Evolutionary conservation across 2,329 filamentous ascomycete species (phyloP).

Genomic region (Annulohypoxylon truncatum): DNA sequence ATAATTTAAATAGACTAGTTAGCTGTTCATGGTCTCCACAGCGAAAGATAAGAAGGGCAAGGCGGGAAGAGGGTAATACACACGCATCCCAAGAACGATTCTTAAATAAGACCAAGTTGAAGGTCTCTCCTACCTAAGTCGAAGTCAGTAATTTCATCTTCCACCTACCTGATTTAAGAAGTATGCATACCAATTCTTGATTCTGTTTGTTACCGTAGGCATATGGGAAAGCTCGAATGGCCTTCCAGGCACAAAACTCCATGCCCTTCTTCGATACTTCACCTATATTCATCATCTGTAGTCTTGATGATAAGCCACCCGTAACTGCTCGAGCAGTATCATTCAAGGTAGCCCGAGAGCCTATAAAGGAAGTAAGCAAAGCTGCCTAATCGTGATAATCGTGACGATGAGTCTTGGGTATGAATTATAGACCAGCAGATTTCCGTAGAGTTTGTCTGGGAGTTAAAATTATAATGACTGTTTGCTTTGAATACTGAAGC

Average conservation of each 20-base stretch:
- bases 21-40: too few relatives aligned
- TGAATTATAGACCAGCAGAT: background rate
- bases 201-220: slow-evolving; percentile 68
- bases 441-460: background rate
- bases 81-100: slow-evolving; percentile 80
- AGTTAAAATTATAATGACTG: background rate
- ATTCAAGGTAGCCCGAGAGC: background rate
- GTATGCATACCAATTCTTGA: slow-evolving; percentile 57
- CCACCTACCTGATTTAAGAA: background rate
- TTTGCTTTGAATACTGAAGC: background rate
- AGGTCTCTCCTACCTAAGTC: slow-evolving; percentile 60
- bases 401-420: background rate
- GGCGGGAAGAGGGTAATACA: slow-evolving; percentile 51
- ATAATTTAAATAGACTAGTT: background rate
- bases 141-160: slow-evolving; percentile 20
- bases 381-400: background rate
- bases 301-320: background rate
- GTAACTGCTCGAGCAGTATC: background rate
- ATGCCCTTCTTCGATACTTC: slow-evolving; percentile 43
- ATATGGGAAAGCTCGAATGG: slow-evolving; percentile 69
- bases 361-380: background rate
- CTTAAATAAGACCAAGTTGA: slow-evolving; percentile 68
- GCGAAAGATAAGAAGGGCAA: too few relatives aligned
- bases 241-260: slow-evolving; percentile 62
- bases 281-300: slow-evolving; percentile 42